A percentile compares a stretch with the other conserved stretches of the same genome.
These are phyloP conservation scores for Aspergillus unguis DNA, from an alignment of 2,329 filamentous ascomycete genomes.

Conservation along the genomic window DNA sequence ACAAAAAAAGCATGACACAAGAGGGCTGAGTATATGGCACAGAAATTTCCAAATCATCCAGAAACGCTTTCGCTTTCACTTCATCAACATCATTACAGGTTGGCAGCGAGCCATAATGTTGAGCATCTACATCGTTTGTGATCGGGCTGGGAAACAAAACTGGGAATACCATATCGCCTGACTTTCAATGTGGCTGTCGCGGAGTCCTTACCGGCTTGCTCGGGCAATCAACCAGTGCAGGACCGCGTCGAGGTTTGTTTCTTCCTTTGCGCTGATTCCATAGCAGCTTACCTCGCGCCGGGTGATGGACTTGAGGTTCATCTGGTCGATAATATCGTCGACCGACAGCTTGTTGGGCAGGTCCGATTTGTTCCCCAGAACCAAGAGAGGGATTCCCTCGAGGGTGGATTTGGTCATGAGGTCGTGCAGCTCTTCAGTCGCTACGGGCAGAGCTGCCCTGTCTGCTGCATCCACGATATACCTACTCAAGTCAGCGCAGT, in stretches of 20 bases:
- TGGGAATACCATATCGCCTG: slow-evolving; percentile 8
- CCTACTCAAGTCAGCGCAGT: slow-evolving; percentile 37
- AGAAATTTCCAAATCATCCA: slow-evolving; percentile 11
- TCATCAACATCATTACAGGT: slow-evolving; percentile 53
- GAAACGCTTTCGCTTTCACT: slow-evolving; percentile 25
- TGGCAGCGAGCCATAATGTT: slow-evolving; percentile 33
- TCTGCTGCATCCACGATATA: slow-evolving; percentile 98
- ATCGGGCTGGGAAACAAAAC: slow-evolving; percentile 9
- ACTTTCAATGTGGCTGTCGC: not conserved
- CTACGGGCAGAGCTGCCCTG: slow-evolving; percentile 71
- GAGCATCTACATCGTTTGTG: slow-evolving; percentile 16
- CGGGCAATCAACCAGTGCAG: slow-evolving; percentile 94
- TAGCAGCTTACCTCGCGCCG: slow-evolving; percentile 97
- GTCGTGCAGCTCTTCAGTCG: slow-evolving; percentile 87
- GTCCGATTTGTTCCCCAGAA: slow-evolving; percentile 96
- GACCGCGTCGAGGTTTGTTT: slow-evolving; percentile 96
- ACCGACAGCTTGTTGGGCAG: slow-evolving; percentile 86
- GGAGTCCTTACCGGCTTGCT: slow-evolving; percentile 62
- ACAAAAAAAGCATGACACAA: not conserved
- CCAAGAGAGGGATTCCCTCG: slow-evolving; percentile 84
- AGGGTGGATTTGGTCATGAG: slow-evolving; percentile 81
- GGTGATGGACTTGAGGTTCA: slow-evolving; percentile 84
- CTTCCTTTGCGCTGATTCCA: slow-evolving; percentile 96
- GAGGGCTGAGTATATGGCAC: slow-evolving; percentile 4
- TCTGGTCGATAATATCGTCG: slow-evolving; percentile 88